Base-by-base conservation (phyloP, 2,329 filamentous ascomycete genomes). In the Gaeumannomyces sp. region DNA sequence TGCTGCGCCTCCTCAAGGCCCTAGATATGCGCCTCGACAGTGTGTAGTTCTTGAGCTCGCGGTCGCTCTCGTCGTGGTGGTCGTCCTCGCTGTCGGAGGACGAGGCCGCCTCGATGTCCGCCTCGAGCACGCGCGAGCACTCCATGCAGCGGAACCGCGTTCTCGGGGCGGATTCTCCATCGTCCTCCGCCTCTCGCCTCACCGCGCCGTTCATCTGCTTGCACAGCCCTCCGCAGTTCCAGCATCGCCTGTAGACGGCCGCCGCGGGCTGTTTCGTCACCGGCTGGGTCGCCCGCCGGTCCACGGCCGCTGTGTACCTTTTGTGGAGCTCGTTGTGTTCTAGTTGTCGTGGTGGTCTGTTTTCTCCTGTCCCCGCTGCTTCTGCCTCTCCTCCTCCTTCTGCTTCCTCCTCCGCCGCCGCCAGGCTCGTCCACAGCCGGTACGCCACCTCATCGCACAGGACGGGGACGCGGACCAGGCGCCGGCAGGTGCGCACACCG, bases 391-490 rank as follows among this genome's bases (percentile, higher is more conserved):
- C 45, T 53, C 7, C 45, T 50, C 3, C 19, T 4, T 22, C 45
- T 22, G 19, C 56, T 25, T 8, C 33, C 31, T 57, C 50, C 19
- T 29, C 35, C 28, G 58, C 38, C 28, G 45, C 61, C 10, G 64
- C 66, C 14, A 70, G 69, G 28, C 60, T 31, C 60, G 64, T 59
- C 70, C 70, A 73, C 19, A 73, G 63, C 11, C 64, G 65, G 22
- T 58, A 57, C 38, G 66, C 68, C 8, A 72, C 68, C 66, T 72
- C 68, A 31, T 71, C 69, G 63, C 70, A 65, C 50, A 72, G 67
- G 35, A 68, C 69, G 8, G 72, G 71, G 27, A 68, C 67, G 13
- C 66, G 67, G 27, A 73, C 60, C n/a, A 73, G 67, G 31, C 65
- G 63, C 13, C 63, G 60, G 65, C 70, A 72, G 31, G 63, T 63